phyloP scores from a whole-genome alignment of 495 filamentous ascomycete genomes.

The Annulohypoxylon stygium region DNA sequence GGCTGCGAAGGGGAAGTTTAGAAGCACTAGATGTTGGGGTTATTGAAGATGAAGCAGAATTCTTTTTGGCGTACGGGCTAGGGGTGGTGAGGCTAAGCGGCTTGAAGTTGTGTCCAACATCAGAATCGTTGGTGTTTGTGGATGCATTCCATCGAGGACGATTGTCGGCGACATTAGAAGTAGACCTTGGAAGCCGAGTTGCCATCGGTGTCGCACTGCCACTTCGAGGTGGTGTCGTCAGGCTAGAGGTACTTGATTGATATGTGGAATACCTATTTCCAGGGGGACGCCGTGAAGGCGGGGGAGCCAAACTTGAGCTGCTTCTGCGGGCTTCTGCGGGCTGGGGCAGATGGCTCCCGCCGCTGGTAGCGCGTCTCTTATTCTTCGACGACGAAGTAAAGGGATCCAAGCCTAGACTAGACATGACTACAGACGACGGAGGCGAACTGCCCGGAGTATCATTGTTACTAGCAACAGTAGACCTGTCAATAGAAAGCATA shows the following conservation, averaged over 20 bases:
- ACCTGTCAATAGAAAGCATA: constrained; percentile 88
- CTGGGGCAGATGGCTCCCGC: constrained; percentile 58
- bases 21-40: constrained; percentile 56
- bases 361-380: constrained; percentile 58
- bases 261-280: constrained; percentile 55
- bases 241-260: constrained; percentile 52
- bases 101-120: constrained; percentile 78
- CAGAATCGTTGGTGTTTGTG: constrained; percentile 75
- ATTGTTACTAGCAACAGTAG: constrained; percentile 75
- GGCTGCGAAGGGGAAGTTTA: constrained; percentile 62
- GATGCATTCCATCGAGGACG: constrained; percentile 86
- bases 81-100: constrained; percentile 73
- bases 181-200: constrained; percentile 62
- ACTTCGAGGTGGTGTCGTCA: constrained; percentile 60
- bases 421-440: constrained; percentile 87
- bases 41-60: constrained; percentile 52
- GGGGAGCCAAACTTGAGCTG: constrained; percentile 48
- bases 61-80: constrained; percentile 69
- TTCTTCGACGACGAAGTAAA: constrained; percentile 57
- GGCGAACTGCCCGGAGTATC: constrained; percentile 91
- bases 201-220: constrained; percentile 69
- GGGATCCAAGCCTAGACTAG: constrained; percentile 64
- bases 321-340: constrained; percentile 53
- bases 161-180: constrained; percentile 62
- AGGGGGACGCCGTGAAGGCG: constrained; percentile 45